Conservation (phyloP, 1,139 yeast genomes). For the Spathaspora sp. region DNA sequence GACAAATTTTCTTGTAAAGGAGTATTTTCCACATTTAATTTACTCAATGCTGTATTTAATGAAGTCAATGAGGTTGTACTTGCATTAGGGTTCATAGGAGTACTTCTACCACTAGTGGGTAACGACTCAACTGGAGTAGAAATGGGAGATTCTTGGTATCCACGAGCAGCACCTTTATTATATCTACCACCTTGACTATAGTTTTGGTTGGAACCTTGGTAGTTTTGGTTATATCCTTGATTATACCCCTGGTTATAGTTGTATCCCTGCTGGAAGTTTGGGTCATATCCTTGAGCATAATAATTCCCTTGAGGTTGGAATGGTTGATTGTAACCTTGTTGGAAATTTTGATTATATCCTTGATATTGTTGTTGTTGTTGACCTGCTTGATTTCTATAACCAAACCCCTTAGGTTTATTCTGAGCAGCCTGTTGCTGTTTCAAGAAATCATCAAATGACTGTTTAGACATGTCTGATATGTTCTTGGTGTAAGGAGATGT, state of each 20-base stretch:
- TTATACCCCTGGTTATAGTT: conserved; percentile 11
- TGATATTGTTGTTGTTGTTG: conserved; percentile 7
- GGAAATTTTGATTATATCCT: conserved; percentile 11
- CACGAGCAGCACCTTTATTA: conserved; percentile 6
- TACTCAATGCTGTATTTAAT: conserved; percentile 66
- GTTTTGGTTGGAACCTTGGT: conserved; percentile 11
- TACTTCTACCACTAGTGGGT: conserved; percentile 43
- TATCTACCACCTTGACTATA: conserved; percentile 11
- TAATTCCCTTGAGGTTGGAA: conserved; percentile 5
- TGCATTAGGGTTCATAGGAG: conserved; percentile 36
- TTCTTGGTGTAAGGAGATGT: no score
- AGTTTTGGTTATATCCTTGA: conserved; percentile 15
- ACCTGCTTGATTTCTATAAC: conserved; percentile 20
- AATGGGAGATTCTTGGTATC: conserved; percentile 12
- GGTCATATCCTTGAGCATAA: conserved; percentile 4
- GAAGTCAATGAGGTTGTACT: conserved; percentile 74
- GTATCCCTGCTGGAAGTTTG: conserved; percentile 3
- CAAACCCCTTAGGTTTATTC: conserved; percentile 23
- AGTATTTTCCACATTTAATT: conserved; percentile 54
- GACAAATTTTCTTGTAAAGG: conserved; percentile 66
- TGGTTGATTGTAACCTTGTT: conserved; percentile 6
- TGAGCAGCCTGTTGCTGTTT: conserved; percentile 26
- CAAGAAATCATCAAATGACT: conserved; percentile 28
- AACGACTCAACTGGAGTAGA: conserved; percentile 34
- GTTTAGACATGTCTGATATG: conserved; percentile 18